These are phyloP conservation scores for Sphaerostilbella broomeana DNA, from an alignment of 2,329 filamentous ascomycete genomes.

Conservation along the genomic window DNA sequence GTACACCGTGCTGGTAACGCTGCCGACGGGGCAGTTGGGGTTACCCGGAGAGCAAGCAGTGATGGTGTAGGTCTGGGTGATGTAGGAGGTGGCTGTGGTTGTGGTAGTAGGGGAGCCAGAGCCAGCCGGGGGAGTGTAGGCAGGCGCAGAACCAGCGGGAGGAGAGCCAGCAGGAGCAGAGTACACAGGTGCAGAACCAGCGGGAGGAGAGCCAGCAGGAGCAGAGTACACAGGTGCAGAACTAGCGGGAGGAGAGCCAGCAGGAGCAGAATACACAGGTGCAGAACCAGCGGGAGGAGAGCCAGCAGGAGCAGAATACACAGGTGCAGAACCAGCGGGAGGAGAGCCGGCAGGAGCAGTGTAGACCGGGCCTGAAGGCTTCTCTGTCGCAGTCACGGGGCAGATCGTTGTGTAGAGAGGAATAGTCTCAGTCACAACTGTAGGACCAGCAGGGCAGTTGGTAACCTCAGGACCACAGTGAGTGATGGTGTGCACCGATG, in stretches of 20 bases:
- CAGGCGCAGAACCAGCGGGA: background rate
- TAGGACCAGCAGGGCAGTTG: slow-evolving; percentile 49
- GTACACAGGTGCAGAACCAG: background rate
- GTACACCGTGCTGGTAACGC: slow-evolving; percentile 24
- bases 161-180: no score
- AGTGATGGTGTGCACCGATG: slow-evolving; percentile 55
- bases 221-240: background rate
- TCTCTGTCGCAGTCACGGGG: slow-evolving; percentile 27
- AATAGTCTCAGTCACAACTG: slow-evolving; percentile 31
- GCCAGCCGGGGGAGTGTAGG: background rate
- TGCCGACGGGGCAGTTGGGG: slow-evolving; percentile 27
- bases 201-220: background rate
- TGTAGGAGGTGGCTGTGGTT: slow-evolving; percentile 21
- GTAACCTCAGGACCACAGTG: slow-evolving; percentile 53
- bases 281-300: background rate
- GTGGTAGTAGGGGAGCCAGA: slow-evolving; percentile 5
- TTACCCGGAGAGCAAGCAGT: slow-evolving; percentile 25
- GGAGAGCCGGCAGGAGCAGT: slow-evolving; percentile 1
- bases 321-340: background rate
- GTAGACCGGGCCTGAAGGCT: background rate
- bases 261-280: background rate
- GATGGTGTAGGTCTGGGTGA: slow-evolving; percentile 29
- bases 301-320: background rate
- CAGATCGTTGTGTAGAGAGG: slow-evolving; percentile 36
- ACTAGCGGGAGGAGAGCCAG: background rate